Base-by-base conservation (phyloP, 1,139 yeast species). In the Diutina mesorugosa region DNA sequence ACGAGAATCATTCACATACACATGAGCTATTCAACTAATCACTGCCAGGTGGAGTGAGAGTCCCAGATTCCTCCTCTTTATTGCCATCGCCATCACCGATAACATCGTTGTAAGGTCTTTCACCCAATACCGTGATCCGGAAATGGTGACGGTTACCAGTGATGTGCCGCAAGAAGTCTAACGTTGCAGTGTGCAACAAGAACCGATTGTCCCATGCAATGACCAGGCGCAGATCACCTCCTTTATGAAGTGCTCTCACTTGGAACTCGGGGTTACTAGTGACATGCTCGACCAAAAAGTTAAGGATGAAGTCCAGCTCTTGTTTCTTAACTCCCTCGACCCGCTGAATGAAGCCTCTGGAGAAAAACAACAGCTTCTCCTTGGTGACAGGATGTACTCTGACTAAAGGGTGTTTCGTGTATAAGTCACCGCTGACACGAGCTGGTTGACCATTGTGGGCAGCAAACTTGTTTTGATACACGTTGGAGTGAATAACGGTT, bases 301-400 rank as follows among this genome's bases (percentile, higher is more conserved):
- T 52, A 7, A 52, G 29, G 14, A 41, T 41, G n/a, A 38, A 38
- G 47, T 45, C 47, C 48, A 29, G 38, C 55, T 52, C 55, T 45
- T 41, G 38, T 4, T 16, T n/a, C 9, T 41, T 41, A 7, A 52
- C 47, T 10, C 47, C 41, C 4, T 41, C 38, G 18, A 52, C 28
- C 8, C 47, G 26, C 16, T 45, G 47, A 14, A 41, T 41, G 26
- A 52, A 52, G 6, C 35, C 48, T 16, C n/a, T 47, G 9, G 35
- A 21, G 21, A 52, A 21, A 28, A 26, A 52, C 35, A 52, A 52
- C 47, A 28, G 18, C 14, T 52, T 52, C 18, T 52, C 55, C 14
- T 29, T 29, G 9, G 55, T 52, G n/a, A 52, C 55, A 12, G 55
- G 55, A 28, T 52, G 55, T 14, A 45, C 48, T 26, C 55, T 45